Evolutionary conservation across 495 filamentous ascomycete genomes (phyloP).

Genomic region (Annulohypoxylon moriforme): DNA sequence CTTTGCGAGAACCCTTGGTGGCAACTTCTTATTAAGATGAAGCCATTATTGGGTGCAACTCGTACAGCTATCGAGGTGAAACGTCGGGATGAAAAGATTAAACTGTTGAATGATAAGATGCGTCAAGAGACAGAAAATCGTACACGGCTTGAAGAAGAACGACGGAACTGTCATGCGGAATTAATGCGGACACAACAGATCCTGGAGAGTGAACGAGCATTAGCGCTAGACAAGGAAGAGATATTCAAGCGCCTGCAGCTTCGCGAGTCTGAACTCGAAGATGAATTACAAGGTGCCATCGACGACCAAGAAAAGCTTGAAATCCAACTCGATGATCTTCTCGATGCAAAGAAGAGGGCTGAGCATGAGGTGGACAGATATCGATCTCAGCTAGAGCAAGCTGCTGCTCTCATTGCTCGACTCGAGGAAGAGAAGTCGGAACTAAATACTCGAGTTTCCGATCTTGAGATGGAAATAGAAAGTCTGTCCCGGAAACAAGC

Average conservation of each 20-base stretch:
- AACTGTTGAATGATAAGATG: constrained; percentile 84
- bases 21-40: constrained; percentile 95
- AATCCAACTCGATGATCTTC: constrained; percentile 88
- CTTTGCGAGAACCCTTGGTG: constrained; percentile 96
- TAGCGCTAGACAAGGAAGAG: constrained; percentile 97
- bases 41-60: constrained; percentile 91
- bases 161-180: constrained; percentile 85
- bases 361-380: constrained; percentile 86
- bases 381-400: constrained; percentile 87
- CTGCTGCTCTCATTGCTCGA: constrained; percentile 82
- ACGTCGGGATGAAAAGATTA: constrained; percentile 92
- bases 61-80: constrained; percentile 91
- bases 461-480: constrained; percentile 74
- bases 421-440: constrained; percentile 87
- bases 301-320: constrained; percentile 95
- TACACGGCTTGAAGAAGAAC: constrained; percentile 89
- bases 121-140: constrained; percentile 78
- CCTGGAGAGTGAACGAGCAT: constrained; percentile 91
- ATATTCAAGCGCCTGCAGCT: constrained; percentile 95
- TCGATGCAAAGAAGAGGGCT: constrained; percentile 87
- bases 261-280: constrained; percentile 86
- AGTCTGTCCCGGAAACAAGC: constrained; percentile 74
- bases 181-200: constrained; percentile 90
- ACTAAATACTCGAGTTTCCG: constrained; percentile 70
- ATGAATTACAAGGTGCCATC: constrained; percentile 92